These are phyloP conservation scores for Jasminum sambac DNA, from an alignment of 257 asterid species.

Conservation along the genomic window DNA sequence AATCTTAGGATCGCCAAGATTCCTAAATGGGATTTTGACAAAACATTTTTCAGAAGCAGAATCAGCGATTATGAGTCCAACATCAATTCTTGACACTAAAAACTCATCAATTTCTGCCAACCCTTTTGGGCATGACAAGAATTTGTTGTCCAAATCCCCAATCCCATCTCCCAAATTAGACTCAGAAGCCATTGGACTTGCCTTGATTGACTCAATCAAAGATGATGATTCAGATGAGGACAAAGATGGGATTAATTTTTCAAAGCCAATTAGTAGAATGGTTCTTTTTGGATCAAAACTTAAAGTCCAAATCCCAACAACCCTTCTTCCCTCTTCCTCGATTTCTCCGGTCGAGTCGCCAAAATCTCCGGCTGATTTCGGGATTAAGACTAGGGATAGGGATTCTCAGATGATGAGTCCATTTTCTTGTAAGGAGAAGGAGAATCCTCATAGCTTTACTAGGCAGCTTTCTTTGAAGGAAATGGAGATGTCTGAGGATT, in stretches of 20 bases:
- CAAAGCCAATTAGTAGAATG: constrained; percentile 54
- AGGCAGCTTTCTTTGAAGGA: constrained; percentile 69
- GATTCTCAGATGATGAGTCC: constrained; percentile 41
- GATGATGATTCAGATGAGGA: constrained; percentile 8
- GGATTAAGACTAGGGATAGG: constrained; percentile 65
- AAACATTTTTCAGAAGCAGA: constrained; percentile 43
- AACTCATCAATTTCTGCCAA: constrained; percentile 41
- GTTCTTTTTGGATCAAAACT: constrained; percentile 73
- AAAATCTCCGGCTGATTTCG: constrained; percentile 80
- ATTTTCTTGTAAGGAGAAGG: constrained; percentile 32
- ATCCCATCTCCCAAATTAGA: constrained; percentile 26
- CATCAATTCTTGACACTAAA: constrained; percentile 67
- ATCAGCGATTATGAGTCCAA: constrained; percentile 51
- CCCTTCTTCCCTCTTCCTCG: constrained; percentile 24
- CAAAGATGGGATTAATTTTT: constrained; percentile 19
- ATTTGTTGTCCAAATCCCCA: constrained; percentile 6
- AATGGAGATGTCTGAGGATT: constrained; percentile 95
- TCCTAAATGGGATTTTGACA: constrained; percentile 56
- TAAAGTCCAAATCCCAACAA: constrained; percentile 67
- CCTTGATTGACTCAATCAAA: constrained; percentile 58
- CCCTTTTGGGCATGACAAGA: constrained; percentile 49
- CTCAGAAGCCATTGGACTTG: constrained; percentile 68
- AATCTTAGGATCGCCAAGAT: constrained; percentile 63
- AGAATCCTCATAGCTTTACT: constrained; percentile 15
- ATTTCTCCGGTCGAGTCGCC: constrained; percentile 49